Evolutionary conservation across 495 filamentous ascomycete genomes (phyloP), one percentile per base, ranked within the genome.

Genomic region (Coniosporium apollinis): DNA sequence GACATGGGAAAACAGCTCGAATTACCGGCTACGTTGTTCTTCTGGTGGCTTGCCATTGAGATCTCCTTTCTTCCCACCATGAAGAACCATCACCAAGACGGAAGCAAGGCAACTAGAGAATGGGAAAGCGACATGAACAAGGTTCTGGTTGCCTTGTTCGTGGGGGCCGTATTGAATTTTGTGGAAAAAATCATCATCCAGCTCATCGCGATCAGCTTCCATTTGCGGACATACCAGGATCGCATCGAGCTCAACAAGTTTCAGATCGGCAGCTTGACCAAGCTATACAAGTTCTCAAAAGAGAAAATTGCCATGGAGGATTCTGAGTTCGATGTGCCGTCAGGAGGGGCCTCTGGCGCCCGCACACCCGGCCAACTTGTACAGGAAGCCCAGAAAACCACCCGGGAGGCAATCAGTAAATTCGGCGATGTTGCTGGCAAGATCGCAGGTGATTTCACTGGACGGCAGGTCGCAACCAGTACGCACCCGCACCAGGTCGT

Each of bases 401-500:
- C 84, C 13, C 72, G 73, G 25, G 70, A 76, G 18, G 81, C 70
- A 0, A 66, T 82, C 48, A 74, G 66, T 45, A 86, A 74, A 50
- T 76, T 94, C 39, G 82, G 85, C n/a, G 79, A 87, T 50, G 69
- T 85, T 6, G 82, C 86, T 7, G 84, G 76, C 8, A 85, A 82
- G 31, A 74, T 94, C 30, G 87, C 86, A n/a, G 85, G 84, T 9
- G 87, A 97, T 53, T 87, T 97, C 46, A 93, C 86, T 2, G 87
- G 89, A 10, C 74, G 71, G 26, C 65, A 72, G 42, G 66, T 80
- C n/a, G 69, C 65, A 13, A 68, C 71, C 30, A 82, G 78, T 57
- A 77, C 61, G 22, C 83, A 93, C 46, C 84, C 89, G 8, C 70
- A 83, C 35, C 84, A 87, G 56, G 82, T 96, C 26, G 58, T 67